Evolutionary conservation across 176 grass and related monocot species (phyloP).

Genomic region (Oryza coarctata): DNA sequence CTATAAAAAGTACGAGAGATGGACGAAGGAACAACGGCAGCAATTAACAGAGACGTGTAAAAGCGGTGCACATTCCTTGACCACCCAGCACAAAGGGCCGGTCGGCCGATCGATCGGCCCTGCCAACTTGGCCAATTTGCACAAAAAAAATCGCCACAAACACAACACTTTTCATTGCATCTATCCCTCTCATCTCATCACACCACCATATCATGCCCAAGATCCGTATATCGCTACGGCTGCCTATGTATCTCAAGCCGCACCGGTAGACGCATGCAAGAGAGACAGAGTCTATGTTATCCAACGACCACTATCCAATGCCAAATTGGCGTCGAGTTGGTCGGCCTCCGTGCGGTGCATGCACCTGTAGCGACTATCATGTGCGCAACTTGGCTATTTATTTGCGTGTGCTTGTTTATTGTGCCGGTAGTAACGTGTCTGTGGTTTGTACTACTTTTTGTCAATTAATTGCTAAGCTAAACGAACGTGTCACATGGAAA

Average conservation of each 20-base stretch:
- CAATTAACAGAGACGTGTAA: conserved; percentile 5
- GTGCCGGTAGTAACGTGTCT: not conserved
- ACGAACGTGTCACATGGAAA: not conserved
- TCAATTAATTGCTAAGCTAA: not conserved
- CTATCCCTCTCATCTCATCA: not conserved
- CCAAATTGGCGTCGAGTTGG: conserved; percentile 15
- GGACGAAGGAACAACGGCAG: not conserved
- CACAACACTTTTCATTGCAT: not conserved
- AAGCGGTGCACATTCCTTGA: conserved; percentile 7
- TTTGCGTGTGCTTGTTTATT: not conserved
- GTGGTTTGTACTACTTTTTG: not conserved
- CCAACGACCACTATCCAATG: conserved; percentile 11
- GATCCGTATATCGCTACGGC: not conserved
- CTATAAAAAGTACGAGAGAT: no score
- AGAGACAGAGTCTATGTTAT: conserved; percentile 25
- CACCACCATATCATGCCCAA: not conserved
- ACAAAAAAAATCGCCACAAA: not conserved
- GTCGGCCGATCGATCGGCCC: no score
- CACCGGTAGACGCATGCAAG: not conserved
- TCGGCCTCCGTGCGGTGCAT: not conserved
- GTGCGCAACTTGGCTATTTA: not conserved
- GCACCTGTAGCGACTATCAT: conserved; percentile 28
- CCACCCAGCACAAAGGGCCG: conserved; percentile 5
- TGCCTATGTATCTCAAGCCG: not conserved
- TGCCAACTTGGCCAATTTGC: not conserved